These are phyloP conservation scores for Fusarium tupiense DNA, from an alignment of 2,329 filamentous ascomycete species.

Conservation along the genomic window DNA sequence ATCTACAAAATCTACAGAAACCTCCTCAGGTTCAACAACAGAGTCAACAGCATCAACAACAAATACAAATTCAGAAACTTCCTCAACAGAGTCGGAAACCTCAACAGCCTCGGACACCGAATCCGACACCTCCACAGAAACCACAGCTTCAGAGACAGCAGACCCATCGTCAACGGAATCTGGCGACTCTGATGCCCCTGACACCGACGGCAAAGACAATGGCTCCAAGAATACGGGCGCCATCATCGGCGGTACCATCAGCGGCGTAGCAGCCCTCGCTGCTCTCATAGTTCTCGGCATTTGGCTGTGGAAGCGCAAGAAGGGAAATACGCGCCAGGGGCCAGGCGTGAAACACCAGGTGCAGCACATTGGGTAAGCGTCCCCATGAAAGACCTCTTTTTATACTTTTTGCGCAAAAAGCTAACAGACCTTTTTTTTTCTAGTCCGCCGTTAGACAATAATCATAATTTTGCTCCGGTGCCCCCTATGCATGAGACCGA, in stretches of 20 bases:
- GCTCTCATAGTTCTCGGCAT: constrained; percentile 54
- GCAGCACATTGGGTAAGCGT: constrained; percentile 54
- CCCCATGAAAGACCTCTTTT: not conserved
- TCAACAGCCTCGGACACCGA: constrained; percentile 19
- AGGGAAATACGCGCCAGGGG: constrained; percentile 54
- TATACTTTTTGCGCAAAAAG: not conserved
- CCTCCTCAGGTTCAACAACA: constrained; percentile 7
- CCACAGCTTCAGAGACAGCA: constrained; percentile 31
- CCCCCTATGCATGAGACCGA: constrained; percentile 42
- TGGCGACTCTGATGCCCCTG: constrained; percentile 40
- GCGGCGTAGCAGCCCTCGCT: constrained; percentile 59
- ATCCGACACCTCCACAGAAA: constrained; percentile 20
- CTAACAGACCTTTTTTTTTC: constrained; percentile 29
- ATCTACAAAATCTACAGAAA: constrained; percentile 15
- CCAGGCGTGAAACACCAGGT: constrained; percentile 52
- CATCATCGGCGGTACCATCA: constrained; percentile 64
- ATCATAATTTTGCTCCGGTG: constrained; percentile 44
- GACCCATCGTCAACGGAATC: constrained; percentile 31
- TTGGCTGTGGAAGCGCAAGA: constrained; percentile 57
- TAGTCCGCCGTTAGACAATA: constrained; percentile 44
- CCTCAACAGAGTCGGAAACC: constrained; percentile 24
- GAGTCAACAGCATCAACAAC: constrained; percentile 6
- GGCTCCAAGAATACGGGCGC: constrained; percentile 54
- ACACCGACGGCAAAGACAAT: constrained; percentile 40
- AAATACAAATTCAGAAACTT: not conserved